Evolutionary conservation across 805 yeast genomes (phyloP), one percentile per base, ranked within the genome.

Genomic region (Schizosaccharomyces lindneri): DNA sequence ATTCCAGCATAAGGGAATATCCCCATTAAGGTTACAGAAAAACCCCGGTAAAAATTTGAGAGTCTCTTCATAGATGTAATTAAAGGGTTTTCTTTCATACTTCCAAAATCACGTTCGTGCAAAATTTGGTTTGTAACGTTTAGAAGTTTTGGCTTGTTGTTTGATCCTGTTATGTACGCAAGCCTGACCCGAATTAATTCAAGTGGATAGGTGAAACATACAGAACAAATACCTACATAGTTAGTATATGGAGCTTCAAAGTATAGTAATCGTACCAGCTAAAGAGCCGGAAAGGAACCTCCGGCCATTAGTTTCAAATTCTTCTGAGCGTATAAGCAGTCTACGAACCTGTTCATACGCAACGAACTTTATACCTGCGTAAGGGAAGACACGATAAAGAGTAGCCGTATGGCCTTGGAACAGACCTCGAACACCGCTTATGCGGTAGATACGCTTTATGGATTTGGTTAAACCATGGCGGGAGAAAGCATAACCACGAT

Each of bases 1-100:
- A 90, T 97, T 11, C 98, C 98, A 0, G 98, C 98, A 70, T 93
- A 93, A 0, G 98, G 98, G 27, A 93, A 77, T 95, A 93, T 89
- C 11, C 98, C 98, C 51, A 89, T 67, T 57, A 93, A 82, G 0
- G 98, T 93, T 21, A 98, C 95, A 6, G 85, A 79, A 71, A 90
- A 93, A 1, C 98, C 98, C 63, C 97, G 77, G 73, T 90, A 93
- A 71, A 89, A 93, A 73, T 89, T 90, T 61, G 79, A 73, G 13
- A 79, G 65, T 63, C 65, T 70, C 63, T 64, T 70, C 41, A 66
- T 39, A 43, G 59, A 68, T 32, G 60, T 15, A 13, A 11, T 11
- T 27, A 15, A 7, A n/a, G 62, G 48, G 27, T 4, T 19, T 9
- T 46, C 27, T 24, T 46, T 46, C 7, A 5, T 1, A 24, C 11